phyloP scores from a whole-genome alignment of 768 basidiomycete genomes.

The Auricularia heimuer region DNA sequence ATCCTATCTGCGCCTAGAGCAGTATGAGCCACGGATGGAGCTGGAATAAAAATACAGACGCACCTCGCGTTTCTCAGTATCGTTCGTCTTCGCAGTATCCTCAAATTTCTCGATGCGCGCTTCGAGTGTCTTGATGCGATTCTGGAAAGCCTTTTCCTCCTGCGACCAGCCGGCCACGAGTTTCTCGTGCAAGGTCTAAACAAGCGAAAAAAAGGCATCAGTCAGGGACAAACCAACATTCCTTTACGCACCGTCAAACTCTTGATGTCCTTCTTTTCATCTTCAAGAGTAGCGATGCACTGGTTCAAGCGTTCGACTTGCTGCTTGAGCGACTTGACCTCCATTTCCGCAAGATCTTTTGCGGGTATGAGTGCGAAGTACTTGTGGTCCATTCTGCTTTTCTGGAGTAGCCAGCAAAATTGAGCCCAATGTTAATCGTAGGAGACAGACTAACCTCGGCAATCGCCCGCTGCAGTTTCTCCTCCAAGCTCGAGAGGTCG shows the following conservation, averaged over 20 bases:
- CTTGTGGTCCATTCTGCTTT: slow-evolving; percentile 94
- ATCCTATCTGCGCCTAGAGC: too few relatives aligned
- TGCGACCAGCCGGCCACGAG: slow-evolving; percentile 34
- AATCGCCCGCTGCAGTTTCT: slow-evolving; percentile 49
- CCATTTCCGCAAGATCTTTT: slow-evolving; percentile 71
- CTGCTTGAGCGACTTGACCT: slow-evolving; percentile 20
- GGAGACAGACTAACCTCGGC: slow-evolving; percentile 49
- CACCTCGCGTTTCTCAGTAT: neutral
- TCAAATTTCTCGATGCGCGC: neutral
- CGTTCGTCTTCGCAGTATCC: neutral
- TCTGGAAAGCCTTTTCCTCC: slow-evolving; percentile 42
- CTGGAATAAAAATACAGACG: neutral
- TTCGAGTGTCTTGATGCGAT: neutral
- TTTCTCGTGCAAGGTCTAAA: slow-evolving; percentile 49
- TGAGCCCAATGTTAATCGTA: neutral
- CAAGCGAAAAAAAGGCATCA: too few relatives aligned
- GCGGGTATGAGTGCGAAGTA: slow-evolving; percentile 84
- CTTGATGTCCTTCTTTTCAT: neutral
- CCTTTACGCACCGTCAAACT: neutral
- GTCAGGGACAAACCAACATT: too few relatives aligned
- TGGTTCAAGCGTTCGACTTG: neutral
- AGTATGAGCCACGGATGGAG: too few relatives aligned
- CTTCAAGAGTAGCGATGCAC: neutral
- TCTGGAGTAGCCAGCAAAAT: slow-evolving; percentile 34
- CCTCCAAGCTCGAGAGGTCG: slow-evolving; percentile 66